Conservation (phyloP, 2,329 filamentous ascomycete species). For the Sarocladiaceae sp. region DNA sequence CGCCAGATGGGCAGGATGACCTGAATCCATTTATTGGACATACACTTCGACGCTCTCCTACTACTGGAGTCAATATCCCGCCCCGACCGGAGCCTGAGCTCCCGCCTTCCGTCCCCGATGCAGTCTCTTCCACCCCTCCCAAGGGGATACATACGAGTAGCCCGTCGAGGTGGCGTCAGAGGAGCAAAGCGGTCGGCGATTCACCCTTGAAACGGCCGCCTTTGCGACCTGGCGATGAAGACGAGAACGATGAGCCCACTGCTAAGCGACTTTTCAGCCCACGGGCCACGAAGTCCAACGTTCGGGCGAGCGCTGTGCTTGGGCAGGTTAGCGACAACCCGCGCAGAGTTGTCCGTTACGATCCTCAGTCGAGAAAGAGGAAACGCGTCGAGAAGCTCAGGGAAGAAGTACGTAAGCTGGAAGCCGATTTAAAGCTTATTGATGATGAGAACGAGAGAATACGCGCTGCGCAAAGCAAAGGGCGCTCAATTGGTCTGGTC, state of each 20-base stretch:
- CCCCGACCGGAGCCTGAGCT: constrained; percentile 56
- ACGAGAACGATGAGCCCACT: neutral
- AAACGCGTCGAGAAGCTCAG: constrained; percentile 48
- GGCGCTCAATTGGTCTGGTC: constrained; percentile 27
- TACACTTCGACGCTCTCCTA: constrained; percentile 24
- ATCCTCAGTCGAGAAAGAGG: constrained; percentile 45
- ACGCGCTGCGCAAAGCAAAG: constrained; percentile 34
- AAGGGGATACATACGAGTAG: constrained; percentile 54
- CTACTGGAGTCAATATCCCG: constrained; percentile 12
- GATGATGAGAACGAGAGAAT: constrained; percentile 56
- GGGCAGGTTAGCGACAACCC: constrained; percentile 27
- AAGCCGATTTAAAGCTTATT: constrained; percentile 54
- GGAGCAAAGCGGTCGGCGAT: constrained; percentile 32
- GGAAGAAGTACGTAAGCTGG: constrained; percentile 51
- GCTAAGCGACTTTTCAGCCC: neutral
- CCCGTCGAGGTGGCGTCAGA: constrained; percentile 42
- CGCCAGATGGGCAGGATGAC: constrained; percentile 36
- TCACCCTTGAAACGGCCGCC: constrained; percentile 47
- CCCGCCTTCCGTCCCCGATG: constrained; percentile 53
- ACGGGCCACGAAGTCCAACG: neutral
- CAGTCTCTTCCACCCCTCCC: constrained; percentile 50
- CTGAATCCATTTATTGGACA: constrained; percentile 37
- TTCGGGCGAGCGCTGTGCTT: neutral
- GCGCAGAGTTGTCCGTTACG: constrained; percentile 35
- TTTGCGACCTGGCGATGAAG: constrained; percentile 19